Evolutionary conservation across 140 eudicot species (phyloP), one percentile per base, ranked within the genome.

Genomic region (Senecio squalidus): DNA sequence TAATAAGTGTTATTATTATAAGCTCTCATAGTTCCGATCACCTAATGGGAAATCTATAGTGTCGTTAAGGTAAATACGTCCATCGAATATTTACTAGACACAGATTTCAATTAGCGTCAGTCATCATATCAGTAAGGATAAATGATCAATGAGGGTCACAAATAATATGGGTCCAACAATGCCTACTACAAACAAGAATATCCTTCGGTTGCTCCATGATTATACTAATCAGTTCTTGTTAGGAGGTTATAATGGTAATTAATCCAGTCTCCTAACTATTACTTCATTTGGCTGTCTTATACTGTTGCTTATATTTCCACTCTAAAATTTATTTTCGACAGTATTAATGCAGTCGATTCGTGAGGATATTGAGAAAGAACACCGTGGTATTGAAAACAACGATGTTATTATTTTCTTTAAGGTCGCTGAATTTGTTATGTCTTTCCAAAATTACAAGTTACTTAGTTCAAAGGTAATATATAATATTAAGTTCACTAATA

Each of bases 321-420:
- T 59, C 20, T 55, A 50, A 39, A 14, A 48, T 53, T 38, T 27
- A 66, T 45, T 1, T 43, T 67, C 39, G 22, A 69, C 82, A 91
- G 98, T 77, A 73, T 70, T 91, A 60, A 87, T 84, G 96, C 96
- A 84, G 81, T 91, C 96, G 29, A 69, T 91, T 17, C 89, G 82
- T 13, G 94, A 81, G 27, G 96, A 91, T 82, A 84, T 87, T 70
- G 95, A 81, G 60, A 81, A 87, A 80, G 98, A 91, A 58, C 89
- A 84, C 72, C 94, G 66, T 60, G 82, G 79, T 29, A 71, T 91
- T 75, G 86, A 81, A 63, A 80, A 74, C 68, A 84, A 58, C 52
- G 96, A 91, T 70, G 78, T 87, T 60, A 73, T 72, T 55, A 48
- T 76, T 41, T 91, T 91, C 77, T 91, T 91, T 74, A 80, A 87